phyloP scores from a whole-genome alignment of 2,329 filamentous ascomycete species.

The Claviceps sp. region DNA sequence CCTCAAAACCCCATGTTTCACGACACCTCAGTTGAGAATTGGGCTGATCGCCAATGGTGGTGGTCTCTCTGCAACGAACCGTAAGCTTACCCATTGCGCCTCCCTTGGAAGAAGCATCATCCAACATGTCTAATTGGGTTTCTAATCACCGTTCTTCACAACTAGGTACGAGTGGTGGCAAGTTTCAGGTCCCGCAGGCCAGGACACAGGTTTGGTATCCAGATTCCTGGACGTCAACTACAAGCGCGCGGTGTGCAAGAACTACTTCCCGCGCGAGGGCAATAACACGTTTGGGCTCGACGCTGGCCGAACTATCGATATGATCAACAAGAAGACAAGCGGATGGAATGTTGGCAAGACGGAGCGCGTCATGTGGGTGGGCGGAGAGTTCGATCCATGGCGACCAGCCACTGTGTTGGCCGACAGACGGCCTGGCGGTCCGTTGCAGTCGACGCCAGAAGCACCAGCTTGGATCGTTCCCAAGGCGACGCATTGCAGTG shows the following conservation, averaged over 20 bases:
- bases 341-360: slow-evolving; percentile 41
- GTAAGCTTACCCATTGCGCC: slow-evolving; percentile 10
- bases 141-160: not conserved
- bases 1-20: slow-evolving; percentile 32
- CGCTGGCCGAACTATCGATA: slow-evolving; percentile 11
- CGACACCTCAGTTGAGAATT: slow-evolving; percentile 33
- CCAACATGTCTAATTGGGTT: too few relatives aligned
- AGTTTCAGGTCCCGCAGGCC: slow-evolving; percentile 15
- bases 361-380: slow-evolving; percentile 42
- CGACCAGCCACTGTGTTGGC: slow-evolving; percentile 38
- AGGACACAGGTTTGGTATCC: not conserved
- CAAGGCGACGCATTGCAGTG: slow-evolving; percentile 41
- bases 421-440: slow-evolving; percentile 39
- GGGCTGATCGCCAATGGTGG: slow-evolving; percentile 32
- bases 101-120: too few relatives aligned
- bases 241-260: slow-evolving; percentile 39
- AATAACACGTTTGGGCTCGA: slow-evolving; percentile 17
- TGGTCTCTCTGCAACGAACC: slow-evolving; percentile 53
- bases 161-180: slow-evolving; percentile 12
- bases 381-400: slow-evolving; percentile 49
- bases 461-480: slow-evolving; percentile 40
- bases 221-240: slow-evolving; percentile 25
- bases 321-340: slow-evolving; percentile 39
- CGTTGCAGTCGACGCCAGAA: slow-evolving; percentile 29
- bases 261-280: slow-evolving; percentile 34